These are phyloP conservation scores for Suaeda aralocaspica DNA, from an alignment of 148 eudicot genomes.

Conservation along the genomic window DNA sequence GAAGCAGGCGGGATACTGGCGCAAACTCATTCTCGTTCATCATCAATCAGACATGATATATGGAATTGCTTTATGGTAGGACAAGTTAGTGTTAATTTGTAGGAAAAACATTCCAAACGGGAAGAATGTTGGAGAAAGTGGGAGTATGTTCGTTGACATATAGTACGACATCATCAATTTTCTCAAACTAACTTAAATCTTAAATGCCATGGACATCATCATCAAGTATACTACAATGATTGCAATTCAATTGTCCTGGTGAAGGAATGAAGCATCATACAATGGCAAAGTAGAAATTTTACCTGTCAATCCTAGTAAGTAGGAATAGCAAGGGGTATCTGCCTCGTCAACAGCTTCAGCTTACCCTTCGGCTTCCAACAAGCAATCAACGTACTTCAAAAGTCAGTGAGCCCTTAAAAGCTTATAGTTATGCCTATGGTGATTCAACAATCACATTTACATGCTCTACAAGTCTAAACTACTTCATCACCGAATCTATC, in stretches of 20 bases:
- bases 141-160: too few species aligned
- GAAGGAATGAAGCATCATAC: constrained; percentile 32
- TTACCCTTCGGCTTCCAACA: constrained; percentile 44
- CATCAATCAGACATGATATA: too few species aligned
- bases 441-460: constrained; percentile 31
- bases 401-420: constrained; percentile 43
- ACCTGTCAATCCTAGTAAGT: too few species aligned
- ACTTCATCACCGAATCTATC: too few species aligned
- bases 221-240: too few species aligned
- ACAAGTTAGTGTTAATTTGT: too few species aligned
- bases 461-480: constrained; percentile 22
- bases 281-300: constrained; percentile 42
- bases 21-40: too few species aligned
- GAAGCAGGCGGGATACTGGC: not conserved
- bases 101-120: too few species aligned
- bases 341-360: constrained; percentile 50
- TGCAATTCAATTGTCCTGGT: constrained; percentile 31
- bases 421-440: constrained; percentile 40
- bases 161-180: not conserved
- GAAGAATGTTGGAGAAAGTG: too few species aligned
- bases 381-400: constrained; percentile 43
- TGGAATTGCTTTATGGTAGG: too few species aligned
- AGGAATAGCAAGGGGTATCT: constrained; percentile 34
- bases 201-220: too few species aligned
- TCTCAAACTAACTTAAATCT: too few species aligned